These are phyloP conservation scores for Benincasa hispida DNA, from an alignment of 306 rosid genomes.

Conservation along the genomic window DNA sequence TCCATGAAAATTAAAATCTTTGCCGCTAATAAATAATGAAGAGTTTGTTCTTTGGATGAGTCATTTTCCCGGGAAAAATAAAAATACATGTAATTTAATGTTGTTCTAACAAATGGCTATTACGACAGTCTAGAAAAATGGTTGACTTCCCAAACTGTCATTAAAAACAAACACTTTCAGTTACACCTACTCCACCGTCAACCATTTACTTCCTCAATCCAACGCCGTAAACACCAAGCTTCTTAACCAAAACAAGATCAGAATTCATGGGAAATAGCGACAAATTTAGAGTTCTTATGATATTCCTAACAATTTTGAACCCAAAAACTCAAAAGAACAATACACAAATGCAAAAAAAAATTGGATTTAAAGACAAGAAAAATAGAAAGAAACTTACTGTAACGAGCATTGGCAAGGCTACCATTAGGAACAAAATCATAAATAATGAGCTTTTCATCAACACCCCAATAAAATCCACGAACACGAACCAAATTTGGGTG, in stretches of 20 bases:
- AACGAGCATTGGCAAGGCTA: constrained; percentile 85
- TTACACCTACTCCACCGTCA: constrained; percentile 55
- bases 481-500: constrained; percentile 78
- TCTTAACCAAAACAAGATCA: not conserved
- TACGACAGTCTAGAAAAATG: not conserved
- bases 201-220: not conserved
- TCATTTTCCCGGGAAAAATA: not conserved
- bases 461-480: constrained; percentile 90
- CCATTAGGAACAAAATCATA: constrained; percentile 92
- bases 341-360: not conserved
- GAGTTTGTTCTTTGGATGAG: not conserved
- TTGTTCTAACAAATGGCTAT: not conserved
- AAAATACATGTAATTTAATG: not conserved
- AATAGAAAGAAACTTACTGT: constrained; percentile 41
- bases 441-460: constrained; percentile 78
- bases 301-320: not conserved
- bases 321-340: not conserved
- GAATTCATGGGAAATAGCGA: not conserved
- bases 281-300: not conserved
- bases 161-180: constrained; percentile 23
- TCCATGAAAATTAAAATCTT: not conserved
- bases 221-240: not conserved
- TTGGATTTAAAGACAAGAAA: not conserved
- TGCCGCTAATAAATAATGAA: not conserved
- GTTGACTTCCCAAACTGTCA: constrained; percentile 32